phyloP scores from a whole-genome alignment of 2,329 filamentous ascomycete genomes.

The Curvularia sp. region DNA sequence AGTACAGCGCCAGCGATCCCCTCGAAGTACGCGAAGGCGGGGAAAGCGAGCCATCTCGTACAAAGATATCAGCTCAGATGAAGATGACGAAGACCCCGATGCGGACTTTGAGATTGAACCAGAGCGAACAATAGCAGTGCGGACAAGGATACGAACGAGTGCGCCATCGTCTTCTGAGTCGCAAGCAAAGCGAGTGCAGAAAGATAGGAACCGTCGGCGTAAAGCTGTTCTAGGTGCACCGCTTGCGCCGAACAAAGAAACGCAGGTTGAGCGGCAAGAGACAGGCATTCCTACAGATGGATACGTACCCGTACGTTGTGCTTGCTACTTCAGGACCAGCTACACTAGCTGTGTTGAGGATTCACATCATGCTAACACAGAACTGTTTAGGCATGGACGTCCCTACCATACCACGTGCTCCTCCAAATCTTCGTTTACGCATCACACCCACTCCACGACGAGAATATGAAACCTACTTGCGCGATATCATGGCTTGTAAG shows the following conservation, averaged over 20 bases:
- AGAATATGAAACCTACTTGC: constrained; percentile 52
- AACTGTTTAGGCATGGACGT: constrained; percentile 41
- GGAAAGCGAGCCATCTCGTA: constrained; percentile 37
- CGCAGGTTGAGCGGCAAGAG: constrained; percentile 8
- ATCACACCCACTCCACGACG: constrained; percentile 63
- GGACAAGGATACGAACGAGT: constrained; percentile 15
- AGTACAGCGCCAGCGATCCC: background rate
- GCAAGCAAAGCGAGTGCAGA: constrained; percentile 17
- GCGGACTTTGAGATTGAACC: constrained; percentile 35
- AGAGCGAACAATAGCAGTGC: constrained; percentile 23
- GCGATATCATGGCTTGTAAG: constrained; percentile 69
- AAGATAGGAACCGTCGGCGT: constrained; percentile 18
- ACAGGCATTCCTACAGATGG: constrained; percentile 38
- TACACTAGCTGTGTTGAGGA: background rate
- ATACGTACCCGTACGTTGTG: constrained; percentile 24
- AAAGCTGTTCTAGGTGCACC: constrained; percentile 34
- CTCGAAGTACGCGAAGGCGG: constrained; percentile 21
- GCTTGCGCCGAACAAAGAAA: constrained; percentile 32
- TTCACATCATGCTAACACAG: background rate
- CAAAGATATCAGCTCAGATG: constrained; percentile 43
- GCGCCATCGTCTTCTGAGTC: constrained; percentile 17
- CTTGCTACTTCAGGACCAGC: background rate
- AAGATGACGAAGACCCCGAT: constrained; percentile 30
- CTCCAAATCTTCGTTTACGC: constrained; percentile 73
- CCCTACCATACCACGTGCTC: constrained; percentile 72